These are phyloP conservation scores for Bondarzewia mesenterica DNA, from an alignment of 1,284 basidiomycete species.

Conservation along the genomic window DNA sequence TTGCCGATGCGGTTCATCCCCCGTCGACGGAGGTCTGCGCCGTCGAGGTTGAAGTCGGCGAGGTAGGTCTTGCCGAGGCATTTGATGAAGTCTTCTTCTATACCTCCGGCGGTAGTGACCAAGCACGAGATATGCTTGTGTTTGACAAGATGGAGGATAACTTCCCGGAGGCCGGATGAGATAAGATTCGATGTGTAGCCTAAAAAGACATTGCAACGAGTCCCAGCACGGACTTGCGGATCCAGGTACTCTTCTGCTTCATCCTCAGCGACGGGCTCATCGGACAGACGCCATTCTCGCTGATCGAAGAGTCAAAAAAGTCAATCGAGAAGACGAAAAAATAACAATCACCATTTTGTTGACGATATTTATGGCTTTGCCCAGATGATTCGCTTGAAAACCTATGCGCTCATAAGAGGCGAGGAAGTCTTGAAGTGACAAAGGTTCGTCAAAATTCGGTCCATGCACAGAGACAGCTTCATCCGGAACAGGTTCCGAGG, in stretches of 20 bases:
- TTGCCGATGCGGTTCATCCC: constrained; percentile 99
- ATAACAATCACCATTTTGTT: constrained; percentile 70
- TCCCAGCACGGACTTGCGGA: constrained; percentile 55
- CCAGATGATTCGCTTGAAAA: constrained; percentile 91
- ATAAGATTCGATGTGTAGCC: constrained; percentile 99
- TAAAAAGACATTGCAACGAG: constrained; percentile 84
- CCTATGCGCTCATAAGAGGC: constrained; percentile 84
- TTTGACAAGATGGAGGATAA: constrained; percentile 91
- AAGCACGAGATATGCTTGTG: constrained; percentile 86
- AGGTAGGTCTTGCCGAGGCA: constrained; percentile 95
- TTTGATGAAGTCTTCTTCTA: constrained; percentile 99
- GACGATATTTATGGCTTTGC: constrained; percentile 84
- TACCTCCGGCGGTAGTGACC: constrained; percentile 96
- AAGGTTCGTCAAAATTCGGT: constrained; percentile 74
- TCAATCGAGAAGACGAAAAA: constrained; percentile 3
- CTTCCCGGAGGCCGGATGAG: constrained; percentile 92
- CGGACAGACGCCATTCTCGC: constrained; percentile 79
- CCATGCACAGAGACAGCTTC: constrained; percentile 74
- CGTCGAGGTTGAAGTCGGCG: constrained; percentile 89
- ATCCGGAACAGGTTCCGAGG: constrained; percentile 72
- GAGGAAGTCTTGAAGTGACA: constrained; percentile 70
- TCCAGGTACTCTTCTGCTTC: constrained; percentile 58
- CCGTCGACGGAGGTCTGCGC: constrained; percentile 76
- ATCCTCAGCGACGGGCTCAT: constrained; percentile 64
- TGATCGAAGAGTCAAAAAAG: constrained; percentile 22